Base-by-base conservation (phyloP, 345 rosid species). In the Bruguiera gymnorhiza region DNA sequence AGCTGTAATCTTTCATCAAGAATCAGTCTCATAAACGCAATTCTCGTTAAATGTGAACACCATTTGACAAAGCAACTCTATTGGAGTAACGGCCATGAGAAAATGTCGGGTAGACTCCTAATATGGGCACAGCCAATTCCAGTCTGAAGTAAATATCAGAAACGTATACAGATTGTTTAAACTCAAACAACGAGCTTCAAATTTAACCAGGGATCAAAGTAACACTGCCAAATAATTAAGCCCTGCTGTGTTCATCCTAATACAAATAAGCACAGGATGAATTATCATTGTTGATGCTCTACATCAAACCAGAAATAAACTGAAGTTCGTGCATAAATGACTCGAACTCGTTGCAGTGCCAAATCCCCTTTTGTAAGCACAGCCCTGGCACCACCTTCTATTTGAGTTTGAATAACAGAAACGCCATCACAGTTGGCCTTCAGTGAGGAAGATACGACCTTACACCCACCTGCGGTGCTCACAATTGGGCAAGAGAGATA, bases 361-460 rank as follows among this genome's bases (percentile, higher is more conserved):
- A 92, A 76, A 73, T 83, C 90, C 62, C 97, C 99, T 11, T 75
- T 86, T 27, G 97, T 90, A 51, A 82, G 77, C 26, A 92, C 96
- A 43, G 99, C 96, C 79, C 86, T 87, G 8, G 94, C 92, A 52
- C 99, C 97, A 65, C 98, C 99, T 77, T 95, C 96, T 16, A 95
- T 95, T 70, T 93, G 83, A 29, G 97, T 92, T 73, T 82, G 89
- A 23, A 81, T 77, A 66, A 91, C 97, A 0, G 69, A 79, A 30
- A 91, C 97, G 1, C 96, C 76, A 73, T 88, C 76, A 29, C 85
- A 79, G 11, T 77, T 60, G 23, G 65, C 69, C 68, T 83, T 81
- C 68, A 75, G 70, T 8, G 80, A 53, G 52, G 87, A 69, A 46
- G 86, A 69, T 0, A 81, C 18, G 43, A 80, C 50, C 58, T 70